Percentiles rank a stretch among this genome's conserved stretches.
phyloP scores from a whole-genome alignment of 495 filamentous ascomycete species.

The Articulospora tetracladia region DNA sequence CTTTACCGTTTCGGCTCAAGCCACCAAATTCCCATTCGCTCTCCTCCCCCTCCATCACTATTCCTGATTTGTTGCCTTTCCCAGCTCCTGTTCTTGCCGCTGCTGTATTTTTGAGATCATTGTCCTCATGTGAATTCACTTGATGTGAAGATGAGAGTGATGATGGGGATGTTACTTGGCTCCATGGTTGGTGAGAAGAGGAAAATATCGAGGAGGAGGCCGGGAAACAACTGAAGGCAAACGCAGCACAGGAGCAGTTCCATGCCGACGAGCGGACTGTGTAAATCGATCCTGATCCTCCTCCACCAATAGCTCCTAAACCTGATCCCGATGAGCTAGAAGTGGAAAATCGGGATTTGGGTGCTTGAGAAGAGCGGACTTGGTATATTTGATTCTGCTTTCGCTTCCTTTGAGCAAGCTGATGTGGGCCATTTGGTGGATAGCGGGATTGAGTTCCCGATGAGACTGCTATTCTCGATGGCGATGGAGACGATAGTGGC shows the following conservation, averaged over 20 bases:
- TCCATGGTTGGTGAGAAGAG: slow-evolving; percentile 1
- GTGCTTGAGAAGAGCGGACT: slow-evolving; percentile 33
- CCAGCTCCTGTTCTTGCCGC: too few relatives aligned
- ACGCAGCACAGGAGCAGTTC: slow-evolving; percentile 86
- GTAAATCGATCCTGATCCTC: slow-evolving; percentile 37
- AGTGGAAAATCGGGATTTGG: slow-evolving; percentile 12
- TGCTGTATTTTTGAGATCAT: too few relatives aligned
- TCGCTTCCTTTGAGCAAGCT: slow-evolving; percentile 5
- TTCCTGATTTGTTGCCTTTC: background rate
- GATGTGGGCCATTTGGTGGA: too few relatives aligned
- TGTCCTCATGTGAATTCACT: too few relatives aligned
- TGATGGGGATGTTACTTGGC: too few relatives aligned
- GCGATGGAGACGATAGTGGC: background rate
- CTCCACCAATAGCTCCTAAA: background rate
- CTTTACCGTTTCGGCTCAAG: slow-evolving; percentile 21
- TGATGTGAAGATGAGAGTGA: too few relatives aligned
- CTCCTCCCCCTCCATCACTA: slow-evolving; percentile 25
- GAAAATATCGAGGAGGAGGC: background rate
- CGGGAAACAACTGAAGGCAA: slow-evolving; percentile 67
- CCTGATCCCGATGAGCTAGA: background rate
- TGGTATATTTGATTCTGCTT: slow-evolving; percentile 36
- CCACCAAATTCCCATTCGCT: slow-evolving; percentile 24
- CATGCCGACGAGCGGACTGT: slow-evolving; percentile 71
- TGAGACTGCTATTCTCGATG: too few relatives aligned
- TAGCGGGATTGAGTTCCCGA: too few relatives aligned